Percentiles rank a stretch among this genome's conserved stretches.
Conservation (phyloP, 805 yeast species). For the Pichia pseudocactophila region DNA sequence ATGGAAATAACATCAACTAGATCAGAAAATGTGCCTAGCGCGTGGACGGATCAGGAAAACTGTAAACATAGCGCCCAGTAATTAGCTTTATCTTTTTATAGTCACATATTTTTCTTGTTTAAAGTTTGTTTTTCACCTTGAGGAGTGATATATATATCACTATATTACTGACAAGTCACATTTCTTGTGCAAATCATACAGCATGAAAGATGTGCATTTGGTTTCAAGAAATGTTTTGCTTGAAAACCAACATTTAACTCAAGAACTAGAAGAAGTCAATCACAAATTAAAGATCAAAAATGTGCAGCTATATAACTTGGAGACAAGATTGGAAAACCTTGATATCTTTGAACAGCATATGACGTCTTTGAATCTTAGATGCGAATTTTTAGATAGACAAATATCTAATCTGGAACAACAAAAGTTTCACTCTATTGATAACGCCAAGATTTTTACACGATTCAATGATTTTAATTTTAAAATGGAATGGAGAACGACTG, state of each 20-base stretch:
- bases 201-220: background rate
- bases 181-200: background rate
- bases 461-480: constrained; percentile 15
- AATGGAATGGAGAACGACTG: constrained; percentile 36
- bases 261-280: constrained; percentile 14
- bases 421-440: constrained; percentile 1
- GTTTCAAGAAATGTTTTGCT: background rate
- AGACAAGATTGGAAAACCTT: constrained; percentile 20
- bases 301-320: constrained; percentile 16
- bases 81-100: too few species aligned
- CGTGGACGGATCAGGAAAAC: background rate
- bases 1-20: too few species aligned
- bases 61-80: background rate
- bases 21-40: too few species aligned
- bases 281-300: constrained; percentile 15
- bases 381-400: constrained; percentile 29
- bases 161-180: too few species aligned
- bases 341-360: constrained; percentile 25
- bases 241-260: constrained; percentile 13
- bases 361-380: constrained; percentile 25
- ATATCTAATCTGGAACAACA: constrained; percentile 22
- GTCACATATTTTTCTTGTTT: too few species aligned
- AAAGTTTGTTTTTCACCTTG: background rate
- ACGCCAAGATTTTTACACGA: background rate
- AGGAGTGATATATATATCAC: background rate